Percentiles rank a stretch among this genome's conserved stretches.
Evolutionary conservation across 805 yeast species (phyloP).

Genomic region (Candida ortonii): DNA sequence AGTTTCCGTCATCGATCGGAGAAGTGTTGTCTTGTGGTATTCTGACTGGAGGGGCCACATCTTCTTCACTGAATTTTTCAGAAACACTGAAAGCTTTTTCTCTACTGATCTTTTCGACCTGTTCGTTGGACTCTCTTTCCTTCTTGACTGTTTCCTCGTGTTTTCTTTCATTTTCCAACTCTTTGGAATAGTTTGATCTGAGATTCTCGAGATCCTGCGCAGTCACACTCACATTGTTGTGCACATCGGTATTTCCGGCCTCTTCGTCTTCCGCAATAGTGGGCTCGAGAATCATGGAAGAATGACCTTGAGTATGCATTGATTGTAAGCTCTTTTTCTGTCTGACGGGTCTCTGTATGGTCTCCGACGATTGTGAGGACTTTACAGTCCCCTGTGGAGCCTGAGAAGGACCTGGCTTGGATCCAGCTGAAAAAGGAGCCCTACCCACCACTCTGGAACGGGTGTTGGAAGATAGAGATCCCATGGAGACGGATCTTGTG

Average conservation of each 20-base stretch:
- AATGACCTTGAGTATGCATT: slow-evolving; percentile 22
- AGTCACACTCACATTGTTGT: slow-evolving; percentile 4
- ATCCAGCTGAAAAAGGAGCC: slow-evolving; percentile 20
- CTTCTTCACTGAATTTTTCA: slow-evolving; percentile 5
- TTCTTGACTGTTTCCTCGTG: slow-evolving; percentile 34
- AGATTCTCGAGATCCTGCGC: slow-evolving; percentile 24
- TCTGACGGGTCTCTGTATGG: slow-evolving; percentile 11
- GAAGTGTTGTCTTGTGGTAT: slow-evolving; percentile 10
- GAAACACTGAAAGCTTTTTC: slow-evolving; percentile 21
- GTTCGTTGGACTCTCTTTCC: slow-evolving; percentile 38
- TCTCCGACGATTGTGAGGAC: no score
- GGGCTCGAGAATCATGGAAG: slow-evolving; percentile 16
- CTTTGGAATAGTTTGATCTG: slow-evolving; percentile 25
- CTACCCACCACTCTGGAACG: slow-evolving; percentile 19
- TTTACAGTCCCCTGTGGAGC: neutral
- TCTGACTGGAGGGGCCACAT: slow-evolving; percentile 3
- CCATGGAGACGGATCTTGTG: slow-evolving; percentile 25
- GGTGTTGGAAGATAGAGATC: slow-evolving; percentile 18
- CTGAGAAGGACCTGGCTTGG: slow-evolving; percentile 11
- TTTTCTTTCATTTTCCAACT: slow-evolving; percentile 30
- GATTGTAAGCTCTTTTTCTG: slow-evolving; percentile 23
- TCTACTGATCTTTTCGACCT: slow-evolving; percentile 37
- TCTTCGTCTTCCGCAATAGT: slow-evolving; percentile 27
- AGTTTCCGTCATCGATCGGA: slow-evolving; percentile 11
- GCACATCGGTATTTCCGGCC: slow-evolving; percentile 3